phyloP scores from a whole-genome alignment of 345 rosid species.

The Corymbia maculata region DNA sequence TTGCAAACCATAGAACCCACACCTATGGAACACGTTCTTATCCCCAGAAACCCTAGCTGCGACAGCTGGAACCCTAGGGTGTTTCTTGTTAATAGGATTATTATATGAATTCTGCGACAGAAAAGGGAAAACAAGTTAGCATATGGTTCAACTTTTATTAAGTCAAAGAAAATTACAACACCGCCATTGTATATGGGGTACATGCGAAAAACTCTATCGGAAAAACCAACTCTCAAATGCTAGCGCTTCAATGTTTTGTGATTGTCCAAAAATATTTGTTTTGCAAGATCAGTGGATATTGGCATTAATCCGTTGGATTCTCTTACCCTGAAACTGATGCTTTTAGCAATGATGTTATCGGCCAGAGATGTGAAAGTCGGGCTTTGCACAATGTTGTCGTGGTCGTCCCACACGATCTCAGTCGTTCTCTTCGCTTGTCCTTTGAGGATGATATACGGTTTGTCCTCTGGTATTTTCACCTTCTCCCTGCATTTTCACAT shows the following conservation, averaged over 20 bases:
- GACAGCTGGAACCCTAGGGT: conserved; percentile 7
- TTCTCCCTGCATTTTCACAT: conserved; percentile 45
- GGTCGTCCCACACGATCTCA: conserved; percentile 61
- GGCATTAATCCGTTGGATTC: not conserved
- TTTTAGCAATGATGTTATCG: conserved; percentile 37
- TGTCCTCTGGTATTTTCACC: conserved; percentile 55
- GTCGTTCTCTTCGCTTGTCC: conserved; percentile 50
- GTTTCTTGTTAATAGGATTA: not conserved
- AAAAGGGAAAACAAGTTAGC: not conserved
- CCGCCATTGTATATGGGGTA: not conserved
- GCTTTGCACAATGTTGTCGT: conserved; percentile 22
- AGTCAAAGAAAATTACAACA: not conserved
- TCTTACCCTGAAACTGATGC: conserved; percentile 44
- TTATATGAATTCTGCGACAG: conserved; percentile 31
- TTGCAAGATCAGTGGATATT: not conserved
- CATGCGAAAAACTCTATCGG: not conserved
- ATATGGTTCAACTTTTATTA: not conserved
- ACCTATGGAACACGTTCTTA: conserved; percentile 14
- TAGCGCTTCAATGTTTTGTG: not conserved
- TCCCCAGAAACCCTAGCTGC: conserved; percentile 29
- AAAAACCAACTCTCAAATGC: not conserved
- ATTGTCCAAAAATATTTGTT: not conserved
- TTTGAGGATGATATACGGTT: conserved; percentile 46
- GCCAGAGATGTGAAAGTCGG: conserved; percentile 59
- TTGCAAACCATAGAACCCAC: conserved; percentile 29